phyloP scores from a whole-genome alignment of 2,329 filamentous ascomycete genomes.

The Penicillium palitans region DNA sequence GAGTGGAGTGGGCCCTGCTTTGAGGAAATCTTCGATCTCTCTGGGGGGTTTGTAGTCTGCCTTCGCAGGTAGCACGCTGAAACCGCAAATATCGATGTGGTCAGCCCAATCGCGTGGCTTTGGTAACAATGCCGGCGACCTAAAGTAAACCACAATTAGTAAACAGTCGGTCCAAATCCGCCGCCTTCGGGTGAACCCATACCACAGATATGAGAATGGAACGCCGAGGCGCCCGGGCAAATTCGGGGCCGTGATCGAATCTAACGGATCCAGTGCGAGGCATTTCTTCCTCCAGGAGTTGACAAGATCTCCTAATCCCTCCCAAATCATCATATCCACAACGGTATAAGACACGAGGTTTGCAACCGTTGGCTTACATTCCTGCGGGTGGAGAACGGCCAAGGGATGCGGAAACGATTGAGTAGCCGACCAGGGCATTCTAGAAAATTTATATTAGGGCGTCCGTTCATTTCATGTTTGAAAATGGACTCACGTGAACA shows the following conservation, averaged over 20 bases:
- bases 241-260: conserved; percentile 78
- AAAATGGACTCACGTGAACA: conserved; percentile 71
- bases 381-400: conserved; percentile 75
- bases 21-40: conserved; percentile 66
- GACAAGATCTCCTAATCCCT: conserved; percentile 86
- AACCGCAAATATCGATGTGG: conserved; percentile 72
- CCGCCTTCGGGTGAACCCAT: conserved; percentile 9
- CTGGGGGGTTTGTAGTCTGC: conserved; percentile 65
- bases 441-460: conserved; percentile 28
- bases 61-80: conserved; percentile 71
- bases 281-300: conserved; percentile 78
- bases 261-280: conserved; percentile 74
- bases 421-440: conserved; percentile 88
- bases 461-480: not conserved
- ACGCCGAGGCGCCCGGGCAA: conserved; percentile 73
- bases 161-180: conserved; percentile 1
- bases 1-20: conserved; percentile 68
- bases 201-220: conserved; percentile 90
- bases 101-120: conserved; percentile 75
- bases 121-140: conserved; percentile 73
- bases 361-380: conserved; percentile 72
- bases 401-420: conserved; percentile 83
- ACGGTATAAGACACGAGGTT: conserved; percentile 83
- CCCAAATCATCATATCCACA: conserved; percentile 91
- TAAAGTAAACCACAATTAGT: conserved; percentile 18